phyloP scores from a whole-genome alignment of 352 stramenopile species.

The Globisporangium perplexum region DNA sequence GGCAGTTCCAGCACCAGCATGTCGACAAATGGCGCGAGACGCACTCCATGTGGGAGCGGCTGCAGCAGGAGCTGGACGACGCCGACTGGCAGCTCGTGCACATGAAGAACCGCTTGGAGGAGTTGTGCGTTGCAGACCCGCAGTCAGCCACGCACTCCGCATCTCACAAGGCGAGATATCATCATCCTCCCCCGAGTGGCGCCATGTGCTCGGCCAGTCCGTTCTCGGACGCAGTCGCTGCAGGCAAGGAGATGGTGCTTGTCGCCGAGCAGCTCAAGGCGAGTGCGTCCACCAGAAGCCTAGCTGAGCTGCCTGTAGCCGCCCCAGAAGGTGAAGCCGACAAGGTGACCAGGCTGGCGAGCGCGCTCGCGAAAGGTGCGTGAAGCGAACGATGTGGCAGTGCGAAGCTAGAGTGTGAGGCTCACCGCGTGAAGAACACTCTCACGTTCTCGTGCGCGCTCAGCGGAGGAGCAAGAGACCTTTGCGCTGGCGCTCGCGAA shows the following conservation, averaged over 20 bases:
- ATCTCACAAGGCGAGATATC: neutral
- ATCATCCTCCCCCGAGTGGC: neutral
- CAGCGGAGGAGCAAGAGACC: constrained; percentile 63
- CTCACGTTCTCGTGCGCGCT: neutral
- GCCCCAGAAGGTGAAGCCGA: neutral
- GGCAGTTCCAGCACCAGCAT: constrained; percentile 21
- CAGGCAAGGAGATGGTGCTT: constrained; percentile 43
- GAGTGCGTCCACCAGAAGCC: constrained; percentile 17
- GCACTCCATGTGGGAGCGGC: constrained; percentile 36
- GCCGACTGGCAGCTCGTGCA: constrained; percentile 62
- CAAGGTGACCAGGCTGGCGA: neutral
- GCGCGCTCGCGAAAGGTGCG: constrained; percentile 15
- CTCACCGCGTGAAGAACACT: neutral
- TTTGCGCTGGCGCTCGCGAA: constrained; percentile 64
- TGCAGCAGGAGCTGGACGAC: constrained; percentile 41
- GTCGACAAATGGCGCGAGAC: constrained; percentile 33
- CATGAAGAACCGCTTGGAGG: constrained; percentile 50
- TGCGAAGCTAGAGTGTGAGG: no score
- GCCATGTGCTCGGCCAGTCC: constrained; percentile 22
- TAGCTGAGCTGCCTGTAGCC: constrained; percentile 1
- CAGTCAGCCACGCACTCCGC: neutral
- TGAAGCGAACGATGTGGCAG: neutral
- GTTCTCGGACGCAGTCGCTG: constrained; percentile 68
- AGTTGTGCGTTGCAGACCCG: constrained; percentile 32
- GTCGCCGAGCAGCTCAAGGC: constrained; percentile 49